Conservation (phyloP, 495 filamentous ascomycete genomes). For the Aspergillus wentii region DNA sequence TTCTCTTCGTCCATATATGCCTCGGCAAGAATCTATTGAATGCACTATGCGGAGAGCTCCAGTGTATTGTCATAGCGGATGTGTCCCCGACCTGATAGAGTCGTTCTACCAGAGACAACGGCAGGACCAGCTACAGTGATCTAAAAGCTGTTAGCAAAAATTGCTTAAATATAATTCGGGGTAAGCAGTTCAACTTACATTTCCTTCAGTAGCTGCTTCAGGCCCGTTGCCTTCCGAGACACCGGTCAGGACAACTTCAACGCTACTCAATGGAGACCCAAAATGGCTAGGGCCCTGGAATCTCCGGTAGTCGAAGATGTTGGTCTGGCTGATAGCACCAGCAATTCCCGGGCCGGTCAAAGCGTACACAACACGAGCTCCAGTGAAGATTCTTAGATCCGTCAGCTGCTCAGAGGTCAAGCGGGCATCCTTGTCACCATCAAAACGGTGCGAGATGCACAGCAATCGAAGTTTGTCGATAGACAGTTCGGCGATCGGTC, state of each 20-base stretch:
- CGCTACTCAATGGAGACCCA: constrained; percentile 71
- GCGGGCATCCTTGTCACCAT: constrained; percentile 24
- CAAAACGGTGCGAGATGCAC: constrained; percentile 34
- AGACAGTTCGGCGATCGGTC: constrained; percentile 56
- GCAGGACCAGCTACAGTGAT: constrained; percentile 36
- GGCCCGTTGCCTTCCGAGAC: constrained; percentile 56
- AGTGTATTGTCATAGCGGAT: constrained; percentile 40
- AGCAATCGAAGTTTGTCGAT: constrained; percentile 66
- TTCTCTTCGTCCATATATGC: too few species aligned
- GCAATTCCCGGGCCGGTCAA: constrained; percentile 77
- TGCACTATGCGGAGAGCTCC: constrained; percentile 15
- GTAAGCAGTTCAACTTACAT: constrained; percentile 40
- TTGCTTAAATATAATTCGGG: neutral
- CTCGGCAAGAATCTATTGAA: too few species aligned
- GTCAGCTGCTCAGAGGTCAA: constrained; percentile 65
- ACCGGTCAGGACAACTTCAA: constrained; percentile 66
- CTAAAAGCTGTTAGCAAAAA: constrained; percentile 13
- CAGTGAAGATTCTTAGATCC: constrained; percentile 74
- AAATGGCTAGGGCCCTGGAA: constrained; percentile 61
- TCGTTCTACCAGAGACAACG: constrained; percentile 27
- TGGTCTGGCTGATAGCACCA: constrained; percentile 78
- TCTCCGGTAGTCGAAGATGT: constrained; percentile 80
- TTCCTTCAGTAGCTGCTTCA: constrained; percentile 46
- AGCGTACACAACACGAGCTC: constrained; percentile 79
- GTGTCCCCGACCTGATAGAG: constrained; percentile 24